A percentile compares a stretch with the other conserved stretches of the same genome.
Evolutionary conservation across 169 alveolate species (phyloP).

Genomic region (Haemoproteus tartakovskyi): DNA sequence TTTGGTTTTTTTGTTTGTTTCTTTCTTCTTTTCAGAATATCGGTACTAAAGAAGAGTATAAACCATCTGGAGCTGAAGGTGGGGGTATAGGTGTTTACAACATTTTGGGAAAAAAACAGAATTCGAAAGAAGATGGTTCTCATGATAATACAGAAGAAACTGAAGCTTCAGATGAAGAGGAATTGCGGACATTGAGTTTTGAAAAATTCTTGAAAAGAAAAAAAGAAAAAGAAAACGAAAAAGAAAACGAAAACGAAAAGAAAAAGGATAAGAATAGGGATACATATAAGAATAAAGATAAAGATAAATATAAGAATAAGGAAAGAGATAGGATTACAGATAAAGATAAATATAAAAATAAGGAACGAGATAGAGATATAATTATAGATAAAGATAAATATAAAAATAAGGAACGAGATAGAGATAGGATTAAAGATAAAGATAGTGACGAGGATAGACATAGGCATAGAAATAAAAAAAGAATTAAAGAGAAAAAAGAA

Average conservation of each 20-base stretch:
- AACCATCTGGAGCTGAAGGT: slow-evolving; percentile 87
- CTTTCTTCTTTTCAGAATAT: background rate
- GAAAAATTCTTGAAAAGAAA: slow-evolving; percentile 67
- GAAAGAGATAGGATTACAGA: background rate
- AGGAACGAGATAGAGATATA: too few relatives aligned
- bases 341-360: too few relatives aligned
- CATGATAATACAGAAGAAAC: too few relatives aligned
- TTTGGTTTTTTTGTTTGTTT: background rate
- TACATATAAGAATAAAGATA: background rate
- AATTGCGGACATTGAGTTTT: slow-evolving; percentile 78
- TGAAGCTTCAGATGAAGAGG: slow-evolving; percentile 72
- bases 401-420: too few relatives aligned
- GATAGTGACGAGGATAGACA: too few relatives aligned
- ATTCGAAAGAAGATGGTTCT: slow-evolving; percentile 1
- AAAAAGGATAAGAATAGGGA: background rate
- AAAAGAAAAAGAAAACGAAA: background rate
- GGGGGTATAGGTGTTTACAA: slow-evolving; percentile 78
- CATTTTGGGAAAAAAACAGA: slow-evolving; percentile 63
- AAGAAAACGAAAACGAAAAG: slow-evolving; percentile 1
- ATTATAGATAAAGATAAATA: too few relatives aligned
- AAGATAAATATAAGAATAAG: background rate
- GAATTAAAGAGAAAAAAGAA: background rate
- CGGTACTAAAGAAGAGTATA: slow-evolving; percentile 69
- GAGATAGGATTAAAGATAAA: background rate
- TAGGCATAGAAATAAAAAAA: background rate